Evolutionary conservation across 495 filamentous ascomycete species (phyloP).

Genomic region (Penicillium canariense): DNA sequence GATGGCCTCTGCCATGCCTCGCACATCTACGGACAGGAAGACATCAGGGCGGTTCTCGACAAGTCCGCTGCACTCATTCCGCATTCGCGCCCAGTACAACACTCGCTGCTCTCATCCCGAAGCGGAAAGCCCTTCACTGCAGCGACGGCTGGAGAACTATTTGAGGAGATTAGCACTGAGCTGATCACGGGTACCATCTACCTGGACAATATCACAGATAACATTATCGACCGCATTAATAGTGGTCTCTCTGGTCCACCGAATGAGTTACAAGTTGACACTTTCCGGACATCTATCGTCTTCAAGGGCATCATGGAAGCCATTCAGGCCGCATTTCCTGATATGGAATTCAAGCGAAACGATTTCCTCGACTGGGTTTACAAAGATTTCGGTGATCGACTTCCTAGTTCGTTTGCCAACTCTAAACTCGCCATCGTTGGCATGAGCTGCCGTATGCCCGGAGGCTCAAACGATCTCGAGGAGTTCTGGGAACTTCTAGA

Average conservation of each 20-base stretch:
- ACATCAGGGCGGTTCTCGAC: neutral
- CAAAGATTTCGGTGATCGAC: too few species aligned
- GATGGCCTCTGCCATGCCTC: slow-evolving; percentile 7
- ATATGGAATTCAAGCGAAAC: too few species aligned
- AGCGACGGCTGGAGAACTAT: slow-evolving; percentile 10
- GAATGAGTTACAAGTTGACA: too few species aligned
- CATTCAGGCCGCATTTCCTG: too few species aligned
- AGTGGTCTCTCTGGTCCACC: too few species aligned
- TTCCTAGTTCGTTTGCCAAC: neutral
- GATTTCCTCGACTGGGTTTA: neutral
- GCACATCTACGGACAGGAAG: neutral
- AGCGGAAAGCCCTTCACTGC: neutral
- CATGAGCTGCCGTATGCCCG: slow-evolving; percentile 41
- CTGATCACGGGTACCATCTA: slow-evolving; percentile 30
- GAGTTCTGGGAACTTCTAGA: slow-evolving; percentile 44
- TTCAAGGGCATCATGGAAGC: too few species aligned
- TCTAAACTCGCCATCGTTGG: slow-evolving; percentile 45
- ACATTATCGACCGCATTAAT: too few species aligned
- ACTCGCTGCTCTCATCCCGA: neutral
- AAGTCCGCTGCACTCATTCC: too few species aligned
- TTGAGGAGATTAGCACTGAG: slow-evolving; percentile 30
- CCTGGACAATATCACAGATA: slow-evolving; percentile 30
- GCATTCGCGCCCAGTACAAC: neutral
- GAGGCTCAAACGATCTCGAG: slow-evolving; percentile 28
- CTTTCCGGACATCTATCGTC: too few species aligned